Evolutionary conservation across 139 green algal species (phyloP), one percentile per base, ranked within the genome.

Genomic region (Chlamydomonas eustigma): DNA sequence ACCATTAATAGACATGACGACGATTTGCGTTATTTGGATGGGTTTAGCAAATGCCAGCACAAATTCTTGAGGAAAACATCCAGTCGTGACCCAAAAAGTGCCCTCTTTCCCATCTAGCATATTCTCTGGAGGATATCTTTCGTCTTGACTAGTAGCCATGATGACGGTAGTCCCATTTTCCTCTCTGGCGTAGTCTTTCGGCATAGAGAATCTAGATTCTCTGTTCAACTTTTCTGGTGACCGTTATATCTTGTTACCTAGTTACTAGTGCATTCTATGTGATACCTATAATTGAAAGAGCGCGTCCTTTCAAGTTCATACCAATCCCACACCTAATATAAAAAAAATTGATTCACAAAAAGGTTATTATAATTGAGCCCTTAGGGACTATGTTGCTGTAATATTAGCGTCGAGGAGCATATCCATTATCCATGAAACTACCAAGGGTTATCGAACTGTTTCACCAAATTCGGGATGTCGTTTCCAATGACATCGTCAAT

Each of bases 391-490:
- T n/a, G n/a, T n/a, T n/a, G n/a, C n/a, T n/a, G n/a, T n/a, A n/a
- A n/a, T n/a, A n/a, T n/a, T n/a, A n/a, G n/a, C n/a, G n/a, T n/a
- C n/a, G n/a, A n/a, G n/a, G n/a, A n/a, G n/a, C n/a, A n/a, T n/a
- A n/a, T n/a, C n/a, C n/a, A n/a, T n/a, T n/a, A n/a, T n/a, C n/a
- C n/a, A n/a, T n/a, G n/a, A n/a, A n/a, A 58, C 44, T 58, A 77
- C n/a, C 32, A 97, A 6, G 93, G 93, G 83, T 97, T 97, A 35
- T 93, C 85, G 77, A 97, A 97, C 31, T 85, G 83, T 36, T 90
- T 88, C 50, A 98, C 85, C n/a, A 98, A 82, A 4, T 87, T 84
- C 1, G 94, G 94, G 50, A 98, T 94, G 78, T 98, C 94, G 0
- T 94, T 69, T 0, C 73, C 82, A 34, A 98, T 83, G 28, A 92